phyloP scores from a whole-genome alignment of 2,329 filamentous ascomycete species.

The Alternaria sp. region DNA sequence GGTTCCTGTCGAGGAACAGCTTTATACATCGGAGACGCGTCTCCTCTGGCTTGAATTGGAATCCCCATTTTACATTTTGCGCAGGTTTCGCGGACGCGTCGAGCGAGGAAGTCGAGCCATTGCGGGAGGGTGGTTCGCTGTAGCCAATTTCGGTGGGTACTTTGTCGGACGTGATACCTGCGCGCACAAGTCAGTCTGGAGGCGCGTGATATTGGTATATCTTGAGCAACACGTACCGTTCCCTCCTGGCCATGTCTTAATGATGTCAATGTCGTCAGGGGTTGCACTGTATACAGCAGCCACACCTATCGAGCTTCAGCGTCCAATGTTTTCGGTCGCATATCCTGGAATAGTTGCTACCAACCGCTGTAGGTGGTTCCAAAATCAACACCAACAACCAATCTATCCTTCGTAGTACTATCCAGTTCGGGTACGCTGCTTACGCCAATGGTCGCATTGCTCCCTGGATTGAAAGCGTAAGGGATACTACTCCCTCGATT shows the following conservation, averaged over 20 bases:
- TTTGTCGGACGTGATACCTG: constrained; percentile 81
- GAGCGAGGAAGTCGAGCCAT: constrained; percentile 28
- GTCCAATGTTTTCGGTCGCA: neutral
- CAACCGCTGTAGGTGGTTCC: constrained; percentile 82
- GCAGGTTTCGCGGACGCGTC: constrained; percentile 33
- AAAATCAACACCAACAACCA: constrained; percentile 83
- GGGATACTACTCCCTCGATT: constrained; percentile 43
- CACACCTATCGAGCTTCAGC: constrained; percentile 59
- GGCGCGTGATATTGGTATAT: neutral
- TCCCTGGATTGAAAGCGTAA: constrained; percentile 42
- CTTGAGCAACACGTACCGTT: constrained; percentile 62
- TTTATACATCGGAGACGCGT: constrained; percentile 82
- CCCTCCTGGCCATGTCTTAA: constrained; percentile 81
- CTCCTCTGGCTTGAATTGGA: constrained; percentile 82
- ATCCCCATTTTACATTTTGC: constrained; percentile 72
- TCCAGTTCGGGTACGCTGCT: constrained; percentile 22
- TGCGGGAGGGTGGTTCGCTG: constrained; percentile 34
- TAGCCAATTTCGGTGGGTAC: constrained; percentile 79
- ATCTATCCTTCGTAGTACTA: constrained; percentile 61
- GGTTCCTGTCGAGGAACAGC: constrained; percentile 80
- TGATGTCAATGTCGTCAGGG: constrained; percentile 82
- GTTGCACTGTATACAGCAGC: constrained; percentile 77
- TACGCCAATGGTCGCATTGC: constrained; percentile 35
- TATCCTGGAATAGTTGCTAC: constrained; percentile 10
- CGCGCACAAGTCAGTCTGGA: constrained; percentile 20